phyloP scores from a whole-genome alignment of 768 basidiomycete genomes.

The Calocera viscosa region DNA sequence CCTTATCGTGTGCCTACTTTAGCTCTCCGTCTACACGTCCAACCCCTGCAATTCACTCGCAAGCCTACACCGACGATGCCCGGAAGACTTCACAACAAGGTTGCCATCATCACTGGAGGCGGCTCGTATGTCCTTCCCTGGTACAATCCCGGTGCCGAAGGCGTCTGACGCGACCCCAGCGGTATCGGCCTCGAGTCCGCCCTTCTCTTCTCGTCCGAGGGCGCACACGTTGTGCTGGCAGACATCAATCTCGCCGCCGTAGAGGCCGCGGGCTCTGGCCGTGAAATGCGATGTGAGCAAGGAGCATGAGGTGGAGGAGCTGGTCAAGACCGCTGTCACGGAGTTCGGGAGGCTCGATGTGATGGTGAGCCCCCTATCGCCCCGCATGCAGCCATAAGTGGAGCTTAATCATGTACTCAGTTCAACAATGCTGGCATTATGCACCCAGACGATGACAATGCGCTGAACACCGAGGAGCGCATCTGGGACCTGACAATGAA shows the following conservation, averaged over 20 bases:
- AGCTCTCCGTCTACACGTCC: neutral
- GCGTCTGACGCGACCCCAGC: constrained; percentile 32
- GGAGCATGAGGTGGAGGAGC: constrained; percentile 71
- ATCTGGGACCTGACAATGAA: constrained; percentile 93
- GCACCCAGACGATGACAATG: constrained; percentile 91
- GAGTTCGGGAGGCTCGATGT: constrained; percentile 90
- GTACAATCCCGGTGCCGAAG: neutral
- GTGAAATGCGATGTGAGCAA: constrained; percentile 78
- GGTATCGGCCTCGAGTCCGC: constrained; percentile 94
- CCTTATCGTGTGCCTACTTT: neutral
- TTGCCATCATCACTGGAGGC: constrained; percentile 75
- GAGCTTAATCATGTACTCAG: neutral
- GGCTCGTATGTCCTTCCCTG: constrained; percentile 51
- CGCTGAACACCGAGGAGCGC: constrained; percentile 87
- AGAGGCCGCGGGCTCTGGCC: constrained; percentile 49
- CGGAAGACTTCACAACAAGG: constrained; percentile 57
- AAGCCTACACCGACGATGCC: constrained; percentile 37
- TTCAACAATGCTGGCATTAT: constrained; percentile 61
- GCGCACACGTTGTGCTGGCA: constrained; percentile 76
- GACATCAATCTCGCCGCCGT: constrained; percentile 75
- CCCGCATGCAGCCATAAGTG: constrained; percentile 10
- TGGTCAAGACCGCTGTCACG: constrained; percentile 65
- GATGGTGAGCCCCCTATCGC: constrained; percentile 46
- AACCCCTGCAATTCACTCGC: neutral
- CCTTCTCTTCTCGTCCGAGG: constrained; percentile 89